Conservation (phyloP, 495 filamentous ascomycete genomes). For the Aspergillus hancockii region DNA sequence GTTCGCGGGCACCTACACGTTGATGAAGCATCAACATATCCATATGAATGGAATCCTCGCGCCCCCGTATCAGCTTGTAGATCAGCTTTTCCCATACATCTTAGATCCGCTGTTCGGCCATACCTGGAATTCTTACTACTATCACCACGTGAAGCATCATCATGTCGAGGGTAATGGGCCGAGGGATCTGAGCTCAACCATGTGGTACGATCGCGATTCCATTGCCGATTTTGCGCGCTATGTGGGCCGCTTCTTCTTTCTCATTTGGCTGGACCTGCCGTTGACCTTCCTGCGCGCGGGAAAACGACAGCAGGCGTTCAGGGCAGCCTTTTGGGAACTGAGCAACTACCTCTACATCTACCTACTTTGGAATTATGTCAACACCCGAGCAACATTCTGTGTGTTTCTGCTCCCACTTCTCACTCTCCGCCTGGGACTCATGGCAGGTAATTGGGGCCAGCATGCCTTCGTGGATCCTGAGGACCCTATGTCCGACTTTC, state of each 20-base stretch:
- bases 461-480: slow-evolving; percentile 71
- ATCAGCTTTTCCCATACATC: slow-evolving; percentile 69
- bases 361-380: slow-evolving; percentile 45
- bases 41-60: slow-evolving; percentile 71
- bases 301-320: slow-evolving; percentile 50
- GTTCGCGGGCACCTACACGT: slow-evolving; percentile 70
- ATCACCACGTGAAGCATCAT: slow-evolving; percentile 84
- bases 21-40: slow-evolving; percentile 84
- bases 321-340: slow-evolving; percentile 58
- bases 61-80: slow-evolving; percentile 50
- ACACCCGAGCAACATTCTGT: slow-evolving; percentile 55
- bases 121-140: slow-evolving; percentile 82
- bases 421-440: slow-evolving; percentile 61
- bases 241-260: slow-evolving; percentile 67
- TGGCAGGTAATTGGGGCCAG: slow-evolving; percentile 78
- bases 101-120: slow-evolving; percentile 76
- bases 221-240: slow-evolving; percentile 65
- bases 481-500: slow-evolving; percentile 68
- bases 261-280: slow-evolving; percentile 74
- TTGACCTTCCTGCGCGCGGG: slow-evolving; percentile 66
- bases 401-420: slow-evolving; percentile 61
- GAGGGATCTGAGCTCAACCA: slow-evolving; percentile 70
- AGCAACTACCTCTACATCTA: slow-evolving; percentile 51
- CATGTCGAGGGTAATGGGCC: slow-evolving; percentile 82
- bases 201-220: slow-evolving; percentile 74